Base-by-base conservation (phyloP, 2,329 filamentous ascomycete genomes). In the Cladosporium sphaerospermum region DNA sequence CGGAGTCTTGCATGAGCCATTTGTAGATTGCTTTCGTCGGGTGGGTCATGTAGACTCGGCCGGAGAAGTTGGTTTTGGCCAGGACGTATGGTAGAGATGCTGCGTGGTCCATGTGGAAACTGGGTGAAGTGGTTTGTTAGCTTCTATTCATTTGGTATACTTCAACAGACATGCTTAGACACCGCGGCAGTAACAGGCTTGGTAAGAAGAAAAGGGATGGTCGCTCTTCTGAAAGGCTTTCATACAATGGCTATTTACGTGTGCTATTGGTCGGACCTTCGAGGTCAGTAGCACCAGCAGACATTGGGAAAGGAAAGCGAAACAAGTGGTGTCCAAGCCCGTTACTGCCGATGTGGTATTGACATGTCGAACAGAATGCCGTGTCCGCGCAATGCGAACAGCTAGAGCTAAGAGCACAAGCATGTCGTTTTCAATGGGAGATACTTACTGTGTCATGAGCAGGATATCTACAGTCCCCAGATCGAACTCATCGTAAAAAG, bases 21-120 rank as follows among this genome's bases (percentile, higher is more conserved):
- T 97, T 97, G 80, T 99, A 99, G 69, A 99, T 99, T 63, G 93
- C 93, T 71, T 99, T 97, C 44, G 93, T 99, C 1, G 93, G 90
- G 75, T 99, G 93, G 48, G 93, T 99, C 92, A 97, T 99, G 75
- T 96, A 97, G 56, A 97, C 92, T 18, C 91, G 84, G 45, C 93
- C 93, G 60, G 88, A 86, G 76, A 99, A 99, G 71, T 96, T 96
- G 36, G 93, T 97, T 75, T 99, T 99, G 59, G 92, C 88, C 59
- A 99, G 81, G 55, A 99, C 93, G 69, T 97, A 99, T 42, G 93
- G 93, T 44, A 99, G 77, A n/a, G 92, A 96, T 13, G 92, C 92
- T n/a, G 93, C 93, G 75, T 99, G 93, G 67, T 99, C 93, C 69
- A 97, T 80, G 71, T 99, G 93, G 68, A 99, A 99, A 86, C 92